phyloP scores from a whole-genome alignment of 1,139 yeast genomes.

The Zygotorulaspora mrakii region DNA sequence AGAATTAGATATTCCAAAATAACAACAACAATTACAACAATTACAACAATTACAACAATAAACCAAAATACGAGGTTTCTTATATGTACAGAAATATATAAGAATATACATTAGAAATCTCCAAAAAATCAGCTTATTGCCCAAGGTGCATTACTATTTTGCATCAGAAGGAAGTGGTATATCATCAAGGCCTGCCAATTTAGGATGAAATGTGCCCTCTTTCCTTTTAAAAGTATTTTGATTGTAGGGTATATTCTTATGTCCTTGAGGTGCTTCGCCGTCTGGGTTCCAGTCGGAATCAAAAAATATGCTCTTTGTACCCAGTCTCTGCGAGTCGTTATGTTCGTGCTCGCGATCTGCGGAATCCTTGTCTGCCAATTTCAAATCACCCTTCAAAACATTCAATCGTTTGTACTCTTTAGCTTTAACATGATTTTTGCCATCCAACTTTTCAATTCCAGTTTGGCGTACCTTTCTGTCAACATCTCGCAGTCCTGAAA shows the following conservation, averaged over 20 bases:
- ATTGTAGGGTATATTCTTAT: conserved; percentile 28
- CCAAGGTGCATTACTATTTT: background rate
- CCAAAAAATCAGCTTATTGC: background rate
- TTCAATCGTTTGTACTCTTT: conserved; percentile 18
- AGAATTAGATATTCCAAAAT: conserved; percentile 24
- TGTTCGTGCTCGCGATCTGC: conserved; percentile 7
- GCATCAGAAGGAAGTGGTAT: conserved; percentile 18
- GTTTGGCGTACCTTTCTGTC: background rate
- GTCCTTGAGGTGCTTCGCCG: conserved; percentile 38
- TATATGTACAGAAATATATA: conserved; percentile 7
- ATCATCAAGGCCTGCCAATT: conserved; percentile 17
- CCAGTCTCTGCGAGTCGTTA: conserved; percentile 20
- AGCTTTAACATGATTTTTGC: conserved; percentile 31
- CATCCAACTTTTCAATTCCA: conserved; percentile 19
- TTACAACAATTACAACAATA: too few relatives aligned
- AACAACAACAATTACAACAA: too few relatives aligned
- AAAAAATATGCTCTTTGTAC: conserved; percentile 39
- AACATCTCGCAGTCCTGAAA: conserved; percentile 28
- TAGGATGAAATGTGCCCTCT: conserved; percentile 12
- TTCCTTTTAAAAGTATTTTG: conserved; percentile 23
- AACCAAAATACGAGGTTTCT: too few relatives aligned
- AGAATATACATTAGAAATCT: conserved; percentile 3
- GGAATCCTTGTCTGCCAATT: conserved; percentile 19
- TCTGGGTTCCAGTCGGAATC: conserved; percentile 45
- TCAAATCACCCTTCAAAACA: conserved; percentile 27